Conservation (phyloP, 768 basidiomycete genomes). For the Lactifluus subvellereus region DNA sequence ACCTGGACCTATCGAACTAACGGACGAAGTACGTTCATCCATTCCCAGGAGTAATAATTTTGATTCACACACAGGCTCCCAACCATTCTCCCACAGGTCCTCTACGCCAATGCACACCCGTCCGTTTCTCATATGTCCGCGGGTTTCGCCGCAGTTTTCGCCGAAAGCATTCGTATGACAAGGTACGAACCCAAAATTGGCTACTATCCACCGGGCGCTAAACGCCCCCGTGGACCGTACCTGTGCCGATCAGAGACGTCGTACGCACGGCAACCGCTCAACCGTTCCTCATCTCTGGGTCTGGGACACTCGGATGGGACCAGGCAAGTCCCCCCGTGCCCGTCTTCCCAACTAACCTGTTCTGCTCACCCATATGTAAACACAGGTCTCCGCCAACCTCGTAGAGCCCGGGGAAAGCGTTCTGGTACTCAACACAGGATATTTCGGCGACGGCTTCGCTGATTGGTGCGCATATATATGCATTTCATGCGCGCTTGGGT, state of each 20-base stretch:
- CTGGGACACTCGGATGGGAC: conserved; percentile 96
- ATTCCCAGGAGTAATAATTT: background rate
- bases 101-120: conserved; percentile 90
- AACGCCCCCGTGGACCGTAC: conserved; percentile 1
- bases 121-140: conserved; percentile 83
- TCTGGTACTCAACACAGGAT: conserved; percentile 84
- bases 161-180: conserved; percentile 83
- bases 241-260: conserved; percentile 48
- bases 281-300: conserved; percentile 90
- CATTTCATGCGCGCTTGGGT: background rate
- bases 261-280: conserved; percentile 75
- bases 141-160: conserved; percentile 84
- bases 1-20: conserved; percentile 53
- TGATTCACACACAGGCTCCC: background rate
- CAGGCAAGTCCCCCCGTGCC: conserved; percentile 45
- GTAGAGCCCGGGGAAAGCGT: conserved; percentile 74
- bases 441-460: conserved; percentile 88
- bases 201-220: conserved; percentile 1
- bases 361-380: background rate
- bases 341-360: background rate
- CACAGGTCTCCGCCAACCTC: conserved; percentile 82
- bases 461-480: conserved; percentile 58
- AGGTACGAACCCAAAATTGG: conserved; percentile 38
- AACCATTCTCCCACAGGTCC: conserved; percentile 45
- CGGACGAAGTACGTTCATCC: conserved; percentile 45